Percentiles rank a stretch among this genome's conserved stretches.
These are phyloP conservation scores for Excoecaria agallocha DNA, from an alignment of 345 rosid species.

Conservation along the genomic window DNA sequence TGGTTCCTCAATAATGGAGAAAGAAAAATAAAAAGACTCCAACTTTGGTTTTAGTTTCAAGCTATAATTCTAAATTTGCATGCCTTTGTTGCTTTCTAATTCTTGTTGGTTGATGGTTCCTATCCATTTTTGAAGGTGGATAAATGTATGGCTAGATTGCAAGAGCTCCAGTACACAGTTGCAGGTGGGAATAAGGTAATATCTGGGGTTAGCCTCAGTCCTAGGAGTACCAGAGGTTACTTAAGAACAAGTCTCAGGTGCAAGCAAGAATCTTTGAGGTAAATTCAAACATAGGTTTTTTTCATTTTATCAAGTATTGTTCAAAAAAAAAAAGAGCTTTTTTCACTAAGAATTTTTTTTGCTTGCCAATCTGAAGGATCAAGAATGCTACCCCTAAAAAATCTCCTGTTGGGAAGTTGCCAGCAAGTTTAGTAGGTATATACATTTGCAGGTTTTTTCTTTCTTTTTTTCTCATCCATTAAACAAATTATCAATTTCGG, in stretches of 20 bases:
- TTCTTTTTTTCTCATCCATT: background rate
- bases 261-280: slow-evolving; percentile 97
- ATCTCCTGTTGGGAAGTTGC: slow-evolving; percentile 82
- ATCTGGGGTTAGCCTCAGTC: slow-evolving; percentile 80
- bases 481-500: background rate
- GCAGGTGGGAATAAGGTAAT: slow-evolving; percentile 82
- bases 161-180: slow-evolving; percentile 88
- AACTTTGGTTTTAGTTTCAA: background rate
- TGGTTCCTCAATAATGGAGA: slow-evolving; percentile 7
- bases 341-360: background rate
- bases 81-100: background rate
- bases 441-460: too few relatives aligned
- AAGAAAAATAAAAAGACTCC: background rate
- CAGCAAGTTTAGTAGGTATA: slow-evolving; percentile 56
- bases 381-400: slow-evolving; percentile 51
- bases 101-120: background rate
- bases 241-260: slow-evolving; percentile 88
- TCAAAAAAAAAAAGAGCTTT: background rate
- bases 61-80: background rate
- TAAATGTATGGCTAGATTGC: slow-evolving; percentile 87
- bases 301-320: background rate
- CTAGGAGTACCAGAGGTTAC: slow-evolving; percentile 83
- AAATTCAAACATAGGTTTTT: slow-evolving; percentile 3
- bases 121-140: slow-evolving; percentile 64
- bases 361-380: slow-evolving; percentile 40